Conservation (phyloP, 1,139 yeast genomes). For the Saccharomyces hybrid region DNA sequence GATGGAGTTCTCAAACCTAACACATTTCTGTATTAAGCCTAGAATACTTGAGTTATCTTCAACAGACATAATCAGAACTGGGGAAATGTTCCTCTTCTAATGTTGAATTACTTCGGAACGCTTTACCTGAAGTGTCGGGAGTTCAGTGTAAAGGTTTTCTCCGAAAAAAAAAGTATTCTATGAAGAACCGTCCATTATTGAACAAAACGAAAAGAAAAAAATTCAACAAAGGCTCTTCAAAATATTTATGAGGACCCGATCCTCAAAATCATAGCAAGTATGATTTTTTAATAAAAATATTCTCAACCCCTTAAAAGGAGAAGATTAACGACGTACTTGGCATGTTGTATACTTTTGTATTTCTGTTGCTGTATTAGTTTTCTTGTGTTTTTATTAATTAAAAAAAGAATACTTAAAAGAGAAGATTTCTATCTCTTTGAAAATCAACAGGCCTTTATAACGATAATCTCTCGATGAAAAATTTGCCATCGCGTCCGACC, state of each 20-base stretch:
- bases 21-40: neutral
- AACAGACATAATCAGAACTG: neutral
- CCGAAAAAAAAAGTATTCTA: conserved; percentile 3
- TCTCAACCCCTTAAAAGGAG: neutral
- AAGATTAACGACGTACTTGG: neutral
- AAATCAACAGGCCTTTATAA: neutral
- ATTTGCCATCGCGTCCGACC: neutral
- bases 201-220: conserved; percentile 13
- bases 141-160: conserved; percentile 47
- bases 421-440: too few species aligned
- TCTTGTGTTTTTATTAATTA: too few species aligned
- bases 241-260: conserved; percentile 61
- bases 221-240: conserved; percentile 5
- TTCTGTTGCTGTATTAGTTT: neutral
- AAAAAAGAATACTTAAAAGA: too few species aligned
- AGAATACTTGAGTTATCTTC: neutral
- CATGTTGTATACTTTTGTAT: neutral
- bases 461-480: neutral
- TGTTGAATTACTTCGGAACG: conserved; percentile 17
- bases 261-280: conserved; percentile 34
- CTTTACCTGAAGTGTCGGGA: conserved; percentile 77
- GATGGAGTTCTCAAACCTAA: neutral
- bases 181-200: conserved; percentile 16
- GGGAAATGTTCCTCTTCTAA: neutral
- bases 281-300: neutral